phyloP scores from a whole-genome alignment of 768 basidiomycete genomes.

The Suillus luteus region DNA sequence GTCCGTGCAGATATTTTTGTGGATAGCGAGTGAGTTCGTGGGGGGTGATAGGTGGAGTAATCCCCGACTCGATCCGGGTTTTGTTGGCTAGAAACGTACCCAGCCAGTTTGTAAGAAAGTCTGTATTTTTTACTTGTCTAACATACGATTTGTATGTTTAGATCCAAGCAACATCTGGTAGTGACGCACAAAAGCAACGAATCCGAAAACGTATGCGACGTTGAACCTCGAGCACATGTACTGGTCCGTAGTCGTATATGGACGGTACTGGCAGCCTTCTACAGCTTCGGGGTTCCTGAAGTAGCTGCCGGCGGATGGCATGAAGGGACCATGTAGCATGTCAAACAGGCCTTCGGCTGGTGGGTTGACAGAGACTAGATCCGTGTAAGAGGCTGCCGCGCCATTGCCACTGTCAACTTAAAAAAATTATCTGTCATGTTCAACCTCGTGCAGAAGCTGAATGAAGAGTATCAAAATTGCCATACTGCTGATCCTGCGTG shows the following conservation, averaged over 20 bases:
- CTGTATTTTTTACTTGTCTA: neutral
- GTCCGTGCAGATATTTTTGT: constrained; percentile 54
- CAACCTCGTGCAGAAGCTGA: too few species aligned
- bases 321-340: too few species aligned
- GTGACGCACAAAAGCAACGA: constrained; percentile 42
- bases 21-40: neutral
- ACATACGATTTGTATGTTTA: neutral
- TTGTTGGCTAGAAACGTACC: neutral
- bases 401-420: too few species aligned
- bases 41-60: neutral
- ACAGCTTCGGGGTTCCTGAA: constrained; percentile 67
- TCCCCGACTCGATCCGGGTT: neutral
- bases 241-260: constrained; percentile 58
- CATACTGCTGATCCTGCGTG: too few species aligned
- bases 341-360: constrained; percentile 55
- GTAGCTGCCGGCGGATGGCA: constrained; percentile 66
- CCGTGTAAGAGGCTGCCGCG: constrained; percentile 44
- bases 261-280: constrained; percentile 69
- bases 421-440: too few species aligned
- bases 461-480: too few species aligned
- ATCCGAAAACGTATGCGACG: constrained; percentile 55
- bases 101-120: too few species aligned
- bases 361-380: constrained; percentile 75
- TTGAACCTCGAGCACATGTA: constrained; percentile 51
- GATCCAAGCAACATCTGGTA: neutral